Evolutionary conservation across 2,329 filamentous ascomycete genomes (phyloP).

Genomic region (Diaporthe citrichinensis): DNA sequence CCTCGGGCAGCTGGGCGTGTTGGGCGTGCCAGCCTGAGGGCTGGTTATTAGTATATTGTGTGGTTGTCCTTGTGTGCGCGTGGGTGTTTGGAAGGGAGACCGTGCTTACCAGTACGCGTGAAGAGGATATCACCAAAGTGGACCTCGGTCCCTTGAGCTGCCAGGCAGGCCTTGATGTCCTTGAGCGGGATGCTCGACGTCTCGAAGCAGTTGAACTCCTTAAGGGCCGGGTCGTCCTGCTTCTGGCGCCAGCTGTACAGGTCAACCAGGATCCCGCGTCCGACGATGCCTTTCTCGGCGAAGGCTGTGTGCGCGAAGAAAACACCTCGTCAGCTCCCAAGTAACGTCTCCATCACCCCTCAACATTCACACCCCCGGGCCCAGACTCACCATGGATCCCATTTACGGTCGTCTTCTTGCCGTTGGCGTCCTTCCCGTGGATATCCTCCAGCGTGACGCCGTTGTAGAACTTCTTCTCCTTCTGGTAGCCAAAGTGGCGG

Average conservation of each 20-base stretch:
- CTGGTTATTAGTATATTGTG: neutral
- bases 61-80: too few relatives aligned
- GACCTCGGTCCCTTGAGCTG: conserved; percentile 62
- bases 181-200: conserved; percentile 50
- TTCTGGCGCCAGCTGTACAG: conserved; percentile 62
- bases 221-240: conserved; percentile 48
- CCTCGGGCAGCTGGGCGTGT: conserved; percentile 53
- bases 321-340: neutral
- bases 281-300: conserved; percentile 68
- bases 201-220: conserved; percentile 52
- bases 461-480: conserved; percentile 55
- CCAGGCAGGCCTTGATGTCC: conserved; percentile 57
- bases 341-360: neutral
- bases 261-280: conserved; percentile 68
- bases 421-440: conserved; percentile 48
- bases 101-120: conserved; percentile 55
- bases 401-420: conserved; percentile 53
- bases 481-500: conserved; percentile 65
- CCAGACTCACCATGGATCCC: conserved; percentile 54
- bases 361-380: neutral
- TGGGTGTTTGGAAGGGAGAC: neutral
- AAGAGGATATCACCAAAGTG: conserved; percentile 68
- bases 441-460: conserved; percentile 51
- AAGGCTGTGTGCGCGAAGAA: conserved; percentile 53
- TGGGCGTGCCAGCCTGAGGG: conserved; percentile 58